A percentile compares a stretch with the other conserved stretches of the same genome.
These are phyloP conservation scores for Mycena filopes DNA, from an alignment of 768 basidiomycete genomes.

Conservation along the genomic window DNA sequence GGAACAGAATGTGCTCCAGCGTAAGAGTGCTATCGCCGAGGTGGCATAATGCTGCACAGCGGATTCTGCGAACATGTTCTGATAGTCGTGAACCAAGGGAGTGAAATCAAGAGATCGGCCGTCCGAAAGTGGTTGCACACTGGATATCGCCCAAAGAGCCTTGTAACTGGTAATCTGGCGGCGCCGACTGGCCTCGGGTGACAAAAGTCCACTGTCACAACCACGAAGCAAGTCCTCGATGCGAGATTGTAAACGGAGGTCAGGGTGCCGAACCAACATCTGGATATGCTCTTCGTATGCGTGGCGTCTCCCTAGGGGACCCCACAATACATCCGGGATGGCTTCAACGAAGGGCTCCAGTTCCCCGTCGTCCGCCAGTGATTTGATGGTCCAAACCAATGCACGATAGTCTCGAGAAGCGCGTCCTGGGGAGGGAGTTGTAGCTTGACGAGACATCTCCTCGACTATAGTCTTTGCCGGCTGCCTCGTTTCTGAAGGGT, in stretches of 20 bases:
- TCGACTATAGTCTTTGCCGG: no score
- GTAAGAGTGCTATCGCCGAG: not conserved
- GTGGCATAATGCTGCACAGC: not conserved
- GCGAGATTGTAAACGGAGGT: not conserved
- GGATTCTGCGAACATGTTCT: not conserved
- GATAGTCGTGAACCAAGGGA: not conserved
- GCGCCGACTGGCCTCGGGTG: not conserved
- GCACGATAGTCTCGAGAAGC: no score
- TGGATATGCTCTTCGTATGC: not conserved
- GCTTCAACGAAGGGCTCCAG: no score
- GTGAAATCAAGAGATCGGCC: not conserved
- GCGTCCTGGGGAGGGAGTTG: no score
- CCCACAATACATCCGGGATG: not conserved
- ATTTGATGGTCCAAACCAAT: no score
- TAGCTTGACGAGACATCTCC: no score
- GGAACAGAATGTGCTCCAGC: not conserved
- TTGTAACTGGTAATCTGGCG: not conserved
- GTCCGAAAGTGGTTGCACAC: no score
- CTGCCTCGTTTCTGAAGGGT: not conserved
- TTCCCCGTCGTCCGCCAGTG: no score
- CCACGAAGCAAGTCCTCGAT: not conserved
- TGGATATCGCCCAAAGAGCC: not conserved
- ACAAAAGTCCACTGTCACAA: no score
- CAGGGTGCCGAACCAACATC: not conserved
- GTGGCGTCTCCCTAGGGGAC: not conserved